Percentiles rank a stretch among this genome's conserved stretches.
Conservation (phyloP, 345 rosid species). For the Lepidium aucheri region DNA sequence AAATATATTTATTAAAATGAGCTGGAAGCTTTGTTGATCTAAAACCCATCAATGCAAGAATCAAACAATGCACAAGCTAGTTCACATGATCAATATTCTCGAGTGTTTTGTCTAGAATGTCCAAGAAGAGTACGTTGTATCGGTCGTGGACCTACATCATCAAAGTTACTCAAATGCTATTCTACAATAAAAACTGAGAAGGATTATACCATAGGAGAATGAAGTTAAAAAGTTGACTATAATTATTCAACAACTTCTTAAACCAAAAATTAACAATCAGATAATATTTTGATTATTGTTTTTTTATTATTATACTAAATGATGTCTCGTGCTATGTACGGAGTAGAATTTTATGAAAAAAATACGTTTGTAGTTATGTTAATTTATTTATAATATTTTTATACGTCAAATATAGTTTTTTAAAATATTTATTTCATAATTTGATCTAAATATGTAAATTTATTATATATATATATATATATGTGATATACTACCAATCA, state of each 20-base stretch:
- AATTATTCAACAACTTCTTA: background rate
- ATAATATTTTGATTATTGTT: background rate
- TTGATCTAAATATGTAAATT: too few relatives aligned
- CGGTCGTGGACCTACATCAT: background rate
- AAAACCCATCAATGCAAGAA: too few relatives aligned
- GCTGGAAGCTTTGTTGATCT: too few relatives aligned
- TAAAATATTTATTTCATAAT: too few relatives aligned
- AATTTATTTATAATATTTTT: too few relatives aligned
- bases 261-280: background rate
- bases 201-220: background rate
- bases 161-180: background rate
- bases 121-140: background rate
- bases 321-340: too few relatives aligned
- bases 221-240: background rate
- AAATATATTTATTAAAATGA: too few relatives aligned
- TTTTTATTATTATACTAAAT: background rate
- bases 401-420: too few relatives aligned
- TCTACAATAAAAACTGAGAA: background rate
- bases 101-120: background rate
- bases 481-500: too few relatives aligned
- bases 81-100: background rate
- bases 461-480: too few relatives aligned
- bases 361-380: too few relatives aligned
- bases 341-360: too few relatives aligned
- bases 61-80: background rate